Evolutionary conservation across 441 rosid genomes (phyloP), one percentile per base, ranked within the genome.

Genomic region (Biscutella auriculata): DNA sequence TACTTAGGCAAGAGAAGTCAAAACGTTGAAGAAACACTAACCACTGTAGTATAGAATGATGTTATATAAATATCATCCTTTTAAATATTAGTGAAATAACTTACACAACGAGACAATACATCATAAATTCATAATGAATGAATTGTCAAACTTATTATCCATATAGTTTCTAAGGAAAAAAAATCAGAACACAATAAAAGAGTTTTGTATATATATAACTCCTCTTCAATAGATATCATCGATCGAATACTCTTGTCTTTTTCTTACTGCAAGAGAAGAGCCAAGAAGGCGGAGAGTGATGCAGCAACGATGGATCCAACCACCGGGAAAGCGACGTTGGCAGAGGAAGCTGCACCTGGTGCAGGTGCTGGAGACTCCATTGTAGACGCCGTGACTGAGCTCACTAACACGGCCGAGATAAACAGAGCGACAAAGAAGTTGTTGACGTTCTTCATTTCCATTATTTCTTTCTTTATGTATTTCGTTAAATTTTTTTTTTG

Each of bases 1-100:
- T 93, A 54, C 95, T 93, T 56, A 88, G 81, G 70, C 95, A 93
- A 60, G 97, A 93, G 27, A 93, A 85, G 70, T 65, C 64, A 43
- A 69, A 36, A 49, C 17, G 61, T 51, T 41, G 63, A 68, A 54
- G 67, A 55, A 57, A 50, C 54, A 73, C 58, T 43, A 19, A 66
- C 59, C 40, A 65, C 10, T 19, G 23, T 44, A 6, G 23, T 29
- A 62, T 13, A 53, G 33, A 51, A 54, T 34, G 48, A 17, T 68
- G 59, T 35, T 62, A 43, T 55, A 54, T 60, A 46, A 51, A 33
- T 27, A 66, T 35, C 48, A 27, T 12, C 41, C 35, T 55, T 53
- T 26, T 48, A 15, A 9, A 49, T 56, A 50, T 50, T 23, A 21
- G 60, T 62, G 68, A 50, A 19, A 62, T 49, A 61, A 42, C 21